phyloP scores from a whole-genome alignment of 2,329 filamentous ascomycete genomes.

The Colletotrichum sp. region DNA sequence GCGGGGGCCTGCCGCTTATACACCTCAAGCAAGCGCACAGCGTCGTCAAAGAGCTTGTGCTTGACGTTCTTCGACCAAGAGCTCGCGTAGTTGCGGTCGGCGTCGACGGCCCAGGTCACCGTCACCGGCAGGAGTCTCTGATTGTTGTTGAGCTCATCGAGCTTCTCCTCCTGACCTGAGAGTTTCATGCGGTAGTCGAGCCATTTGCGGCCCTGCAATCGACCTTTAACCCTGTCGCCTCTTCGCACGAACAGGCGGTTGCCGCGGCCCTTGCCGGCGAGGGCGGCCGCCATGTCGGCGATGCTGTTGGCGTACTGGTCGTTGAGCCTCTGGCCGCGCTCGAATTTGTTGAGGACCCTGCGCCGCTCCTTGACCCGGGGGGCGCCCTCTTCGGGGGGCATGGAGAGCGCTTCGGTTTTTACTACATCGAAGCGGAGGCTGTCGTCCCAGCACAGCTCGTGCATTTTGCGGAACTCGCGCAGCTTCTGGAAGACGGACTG shows the following conservation, averaged over 20 bases:
- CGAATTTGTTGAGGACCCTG: conserved; percentile 36
- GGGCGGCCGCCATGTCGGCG: conserved; percentile 66
- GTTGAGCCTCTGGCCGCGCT: conserved; percentile 59
- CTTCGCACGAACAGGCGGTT: conserved; percentile 48
- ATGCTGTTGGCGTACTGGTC: conserved; percentile 66
- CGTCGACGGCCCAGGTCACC: conserved; percentile 56
- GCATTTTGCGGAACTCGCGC: conserved; percentile 66
- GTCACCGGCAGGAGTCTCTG: conserved; percentile 42
- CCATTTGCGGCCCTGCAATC: background rate
- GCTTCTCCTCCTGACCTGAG: background rate
- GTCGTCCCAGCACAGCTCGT: conserved; percentile 66
- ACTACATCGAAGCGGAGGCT: conserved; percentile 34
- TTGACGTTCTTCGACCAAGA: conserved; percentile 58
- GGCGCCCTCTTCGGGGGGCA: background rate
- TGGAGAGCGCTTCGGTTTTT: background rate
- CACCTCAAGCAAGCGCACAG: conserved; percentile 1
- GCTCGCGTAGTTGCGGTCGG: conserved; percentile 51
- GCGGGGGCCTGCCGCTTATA: background rate
- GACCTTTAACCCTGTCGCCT: conserved; percentile 20
- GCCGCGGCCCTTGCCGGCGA: conserved; percentile 55
- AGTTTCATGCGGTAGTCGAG: background rate
- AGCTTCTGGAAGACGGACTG: conserved; percentile 66
- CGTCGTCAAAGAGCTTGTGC: conserved; percentile 44
- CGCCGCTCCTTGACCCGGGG: conserved; percentile 26
- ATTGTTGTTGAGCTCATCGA: conserved; percentile 4